These are phyloP conservation scores for Metarhizium robertsii DNA, from an alignment of 2,329 filamentous ascomycete species.

Conservation along the genomic window DNA sequence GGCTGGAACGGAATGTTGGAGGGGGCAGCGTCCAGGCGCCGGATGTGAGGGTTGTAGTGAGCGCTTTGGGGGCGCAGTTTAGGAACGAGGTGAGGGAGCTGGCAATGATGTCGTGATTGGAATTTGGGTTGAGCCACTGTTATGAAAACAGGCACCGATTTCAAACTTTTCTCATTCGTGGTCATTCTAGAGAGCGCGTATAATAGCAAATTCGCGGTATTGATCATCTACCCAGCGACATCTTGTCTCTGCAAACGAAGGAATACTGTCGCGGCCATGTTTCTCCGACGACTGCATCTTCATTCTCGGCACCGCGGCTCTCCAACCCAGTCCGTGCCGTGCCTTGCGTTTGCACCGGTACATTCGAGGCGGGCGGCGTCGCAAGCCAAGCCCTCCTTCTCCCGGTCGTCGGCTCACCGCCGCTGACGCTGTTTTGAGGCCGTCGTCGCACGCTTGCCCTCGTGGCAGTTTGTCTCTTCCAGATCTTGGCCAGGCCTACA, in stretches of 20 bases:
- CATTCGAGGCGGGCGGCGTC: neutral
- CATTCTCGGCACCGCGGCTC: neutral
- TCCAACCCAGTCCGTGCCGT: neutral
- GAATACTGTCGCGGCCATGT: neutral
- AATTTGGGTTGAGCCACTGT: neutral
- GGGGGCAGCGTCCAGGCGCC: conserved; percentile 16
- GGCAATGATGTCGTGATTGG: conserved; percentile 5
- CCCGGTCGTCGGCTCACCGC: neutral
- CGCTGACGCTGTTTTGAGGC: neutral
- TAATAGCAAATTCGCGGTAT: neutral
- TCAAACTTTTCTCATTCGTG: neutral
- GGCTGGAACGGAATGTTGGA: conserved; percentile 6
- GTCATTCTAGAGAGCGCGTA: neutral
- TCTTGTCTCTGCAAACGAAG: neutral
- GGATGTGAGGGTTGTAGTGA: conserved; percentile 20
- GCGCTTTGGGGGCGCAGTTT: conserved; percentile 31
- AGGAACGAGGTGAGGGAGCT: conserved; percentile 30
- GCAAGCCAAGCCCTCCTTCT: neutral
- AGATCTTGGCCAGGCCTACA: conserved; percentile 2
- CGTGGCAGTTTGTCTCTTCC: neutral
- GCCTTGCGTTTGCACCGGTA: no score
- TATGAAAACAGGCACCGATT: neutral
- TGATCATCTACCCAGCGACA: neutral
- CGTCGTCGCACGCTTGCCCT: neutral
- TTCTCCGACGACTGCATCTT: no score